A percentile compares a stretch with the other conserved stretches of the same genome.
These are phyloP conservation scores for Cystofilobasidium bisporidii DNA, from an alignment of 768 basidiomycete species.

Conservation along the genomic window DNA sequence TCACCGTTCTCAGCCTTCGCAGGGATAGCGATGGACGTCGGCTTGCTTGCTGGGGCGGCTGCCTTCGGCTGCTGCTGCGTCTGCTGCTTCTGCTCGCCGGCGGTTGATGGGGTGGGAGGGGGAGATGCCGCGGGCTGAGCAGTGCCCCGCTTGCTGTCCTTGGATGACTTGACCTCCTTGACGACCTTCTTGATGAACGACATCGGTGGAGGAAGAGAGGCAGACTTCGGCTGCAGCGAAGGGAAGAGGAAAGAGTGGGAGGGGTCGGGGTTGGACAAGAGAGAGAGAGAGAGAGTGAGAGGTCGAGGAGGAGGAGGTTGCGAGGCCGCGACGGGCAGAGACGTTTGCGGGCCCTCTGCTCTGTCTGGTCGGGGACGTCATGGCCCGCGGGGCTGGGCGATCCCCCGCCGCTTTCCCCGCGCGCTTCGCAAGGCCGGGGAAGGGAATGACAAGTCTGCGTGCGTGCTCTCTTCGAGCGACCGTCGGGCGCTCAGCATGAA, in stretches of 20 bases:
- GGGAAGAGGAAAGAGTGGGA: not conserved
- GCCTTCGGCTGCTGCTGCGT: slow-evolving; percentile 3
- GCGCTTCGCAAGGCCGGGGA: too few species aligned
- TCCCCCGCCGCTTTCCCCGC: too few species aligned
- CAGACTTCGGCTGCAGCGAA: not conserved
- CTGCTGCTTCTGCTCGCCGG: not conserved
- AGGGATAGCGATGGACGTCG: slow-evolving; percentile 15
- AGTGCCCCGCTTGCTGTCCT: not conserved
- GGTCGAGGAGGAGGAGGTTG: too few species aligned
- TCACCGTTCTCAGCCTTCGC: not conserved
- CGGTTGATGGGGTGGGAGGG: not conserved
- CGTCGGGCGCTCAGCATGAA: too few species aligned
- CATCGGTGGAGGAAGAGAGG: not conserved
- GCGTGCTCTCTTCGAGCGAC: too few species aligned
- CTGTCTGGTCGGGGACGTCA: too few species aligned
- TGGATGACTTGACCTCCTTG: slow-evolving; percentile 4
- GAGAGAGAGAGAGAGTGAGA: not conserved
- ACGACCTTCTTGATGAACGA: slow-evolving; percentile 7
- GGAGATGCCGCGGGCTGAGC: not conserved
- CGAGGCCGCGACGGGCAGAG: too few species aligned
- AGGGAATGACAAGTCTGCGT: too few species aligned
- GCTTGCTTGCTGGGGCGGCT: not conserved
- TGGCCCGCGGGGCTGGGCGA: too few species aligned
- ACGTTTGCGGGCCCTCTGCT: too few species aligned
- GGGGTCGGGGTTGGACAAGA: not conserved